Conservation (phyloP, 805 yeast species). For the Yarrowia keelungensis region DNA sequence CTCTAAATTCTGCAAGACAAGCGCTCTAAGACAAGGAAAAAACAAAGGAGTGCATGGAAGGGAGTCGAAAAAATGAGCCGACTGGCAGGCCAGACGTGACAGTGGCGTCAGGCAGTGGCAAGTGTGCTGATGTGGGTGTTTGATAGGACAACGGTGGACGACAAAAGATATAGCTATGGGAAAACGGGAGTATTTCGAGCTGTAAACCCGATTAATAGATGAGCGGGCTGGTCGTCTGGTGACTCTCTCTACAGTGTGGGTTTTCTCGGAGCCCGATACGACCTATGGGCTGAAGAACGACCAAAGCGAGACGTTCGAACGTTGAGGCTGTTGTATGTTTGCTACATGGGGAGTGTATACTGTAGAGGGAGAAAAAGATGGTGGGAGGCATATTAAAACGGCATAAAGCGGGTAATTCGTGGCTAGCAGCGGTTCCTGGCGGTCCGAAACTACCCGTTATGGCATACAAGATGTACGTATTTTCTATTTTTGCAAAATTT, state of each 20-base stretch:
- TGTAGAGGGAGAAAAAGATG: background rate
- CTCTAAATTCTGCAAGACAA: slow-evolving; percentile 22
- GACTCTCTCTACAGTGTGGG: background rate
- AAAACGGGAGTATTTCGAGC: no score
- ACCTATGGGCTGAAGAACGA: slow-evolving; percentile 10
- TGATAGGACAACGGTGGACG: no score
- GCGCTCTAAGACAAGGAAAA: background rate
- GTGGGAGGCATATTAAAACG: background rate
- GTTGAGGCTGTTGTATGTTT: slow-evolving; percentile 31
- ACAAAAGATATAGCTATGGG: no score
- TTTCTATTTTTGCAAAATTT: no score
- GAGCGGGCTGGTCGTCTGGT: background rate
- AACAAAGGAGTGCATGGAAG: slow-evolving; percentile 37
- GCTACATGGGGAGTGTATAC: slow-evolving; percentile 27
- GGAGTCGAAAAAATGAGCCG: slow-evolving; percentile 33
- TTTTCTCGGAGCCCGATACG: slow-evolving; percentile 21
- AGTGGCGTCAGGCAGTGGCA: slow-evolving; percentile 12
- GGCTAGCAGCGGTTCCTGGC: background rate
- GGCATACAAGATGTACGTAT: background rate
- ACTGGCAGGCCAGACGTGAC: slow-evolving; percentile 16
- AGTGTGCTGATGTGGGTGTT: no score
- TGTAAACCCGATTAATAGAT: no score
- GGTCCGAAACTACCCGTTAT: no score
- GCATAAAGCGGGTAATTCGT: background rate
- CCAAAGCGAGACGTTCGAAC: slow-evolving; percentile 8